Conservation (phyloP, 371 early-diverging fungal genomes). For the Blakeslea trispora region DNA sequence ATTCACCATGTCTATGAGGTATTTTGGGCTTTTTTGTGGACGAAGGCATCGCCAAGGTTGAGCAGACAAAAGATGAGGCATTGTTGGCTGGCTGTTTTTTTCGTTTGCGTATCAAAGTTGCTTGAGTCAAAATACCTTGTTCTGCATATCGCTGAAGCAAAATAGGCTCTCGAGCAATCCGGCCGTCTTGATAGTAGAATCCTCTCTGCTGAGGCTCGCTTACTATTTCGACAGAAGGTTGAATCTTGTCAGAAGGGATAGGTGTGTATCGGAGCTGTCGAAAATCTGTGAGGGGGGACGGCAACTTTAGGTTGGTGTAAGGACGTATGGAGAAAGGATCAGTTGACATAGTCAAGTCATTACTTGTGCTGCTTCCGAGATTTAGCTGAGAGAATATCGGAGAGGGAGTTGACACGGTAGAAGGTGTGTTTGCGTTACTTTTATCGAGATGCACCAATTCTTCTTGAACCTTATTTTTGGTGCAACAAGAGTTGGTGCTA, state of each 20-base stretch:
- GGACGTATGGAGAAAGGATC: slow-evolving; percentile 36
- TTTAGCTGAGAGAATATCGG: background rate
- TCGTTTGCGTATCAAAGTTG: slow-evolving; percentile 45
- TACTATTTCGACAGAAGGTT: slow-evolving; percentile 6
- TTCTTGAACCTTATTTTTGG: slow-evolving; percentile 16
- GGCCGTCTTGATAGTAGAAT: slow-evolving; percentile 48
- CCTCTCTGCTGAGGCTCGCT: slow-evolving; percentile 50
- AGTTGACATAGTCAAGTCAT: slow-evolving; percentile 15
- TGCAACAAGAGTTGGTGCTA: slow-evolving; percentile 25
- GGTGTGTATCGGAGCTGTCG: background rate
- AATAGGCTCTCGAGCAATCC: slow-evolving; percentile 43
- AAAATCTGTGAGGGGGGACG: background rate
- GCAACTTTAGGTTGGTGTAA: slow-evolving; percentile 26
- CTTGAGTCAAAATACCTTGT: slow-evolving; percentile 47
- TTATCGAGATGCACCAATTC: background rate
- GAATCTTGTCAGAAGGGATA: background rate
- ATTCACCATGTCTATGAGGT: slow-evolving; percentile 54
- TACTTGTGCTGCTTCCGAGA: no score
- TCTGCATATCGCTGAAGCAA: slow-evolving; percentile 48
- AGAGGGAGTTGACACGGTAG: slow-evolving; percentile 1
- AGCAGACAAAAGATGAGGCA: no score
- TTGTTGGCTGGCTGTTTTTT: slow-evolving; percentile 34
- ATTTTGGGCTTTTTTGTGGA: slow-evolving; percentile 49
- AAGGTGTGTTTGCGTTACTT: no score
- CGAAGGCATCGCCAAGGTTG: no score